Evolutionary conservation across 176 grass and related monocot species (phyloP).

Genomic region (Oryza nivara): DNA sequence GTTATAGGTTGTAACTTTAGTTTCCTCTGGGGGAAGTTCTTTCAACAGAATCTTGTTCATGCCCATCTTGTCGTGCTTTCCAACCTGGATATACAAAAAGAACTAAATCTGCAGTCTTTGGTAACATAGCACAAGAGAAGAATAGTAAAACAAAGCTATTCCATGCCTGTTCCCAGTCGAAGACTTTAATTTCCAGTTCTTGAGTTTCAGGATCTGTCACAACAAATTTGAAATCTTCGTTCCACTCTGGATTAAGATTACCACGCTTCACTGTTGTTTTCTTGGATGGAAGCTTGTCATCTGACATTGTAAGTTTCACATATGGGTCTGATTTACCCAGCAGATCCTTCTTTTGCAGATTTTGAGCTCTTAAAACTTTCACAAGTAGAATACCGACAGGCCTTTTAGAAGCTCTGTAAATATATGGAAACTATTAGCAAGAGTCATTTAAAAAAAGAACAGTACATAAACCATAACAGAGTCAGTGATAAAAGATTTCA

Average conservation of each 20-base stretch:
- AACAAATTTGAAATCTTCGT: slow-evolving; percentile 79
- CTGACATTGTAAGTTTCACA: slow-evolving; percentile 84
- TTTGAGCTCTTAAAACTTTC: slow-evolving; percentile 74
- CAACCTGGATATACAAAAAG: slow-evolving; percentile 57
- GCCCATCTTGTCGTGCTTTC: slow-evolving; percentile 84
- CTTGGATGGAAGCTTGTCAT: slow-evolving; percentile 81
- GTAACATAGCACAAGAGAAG: slow-evolving; percentile 17
- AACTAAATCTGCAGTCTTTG: background rate
- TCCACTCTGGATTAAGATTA: slow-evolving; percentile 94
- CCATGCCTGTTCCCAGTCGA: slow-evolving; percentile 90
- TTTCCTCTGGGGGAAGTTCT: slow-evolving; percentile 66
- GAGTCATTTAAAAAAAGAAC: background rate
- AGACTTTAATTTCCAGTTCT: slow-evolving; percentile 72
- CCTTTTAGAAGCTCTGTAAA: slow-evolving; percentile 74
- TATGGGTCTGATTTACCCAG: slow-evolving; percentile 95
- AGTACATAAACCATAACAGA: slow-evolving; percentile 7
- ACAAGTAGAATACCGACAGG: slow-evolving; percentile 84
- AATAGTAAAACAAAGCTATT: slow-evolving; percentile 24
- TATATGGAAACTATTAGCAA: slow-evolving; percentile 19
- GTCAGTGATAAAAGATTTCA: slow-evolving; percentile 39
- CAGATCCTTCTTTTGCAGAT: slow-evolving; percentile 75
- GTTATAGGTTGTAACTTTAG: slow-evolving; percentile 60
- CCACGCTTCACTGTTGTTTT: slow-evolving; percentile 87
- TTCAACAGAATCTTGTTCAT: slow-evolving; percentile 66
- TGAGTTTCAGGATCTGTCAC: slow-evolving; percentile 90